Percentiles rank a stretch among this genome's conserved stretches.
Conservation (phyloP, 495 filamentous ascomycete species). For the Talaromyces ruber region DNA sequence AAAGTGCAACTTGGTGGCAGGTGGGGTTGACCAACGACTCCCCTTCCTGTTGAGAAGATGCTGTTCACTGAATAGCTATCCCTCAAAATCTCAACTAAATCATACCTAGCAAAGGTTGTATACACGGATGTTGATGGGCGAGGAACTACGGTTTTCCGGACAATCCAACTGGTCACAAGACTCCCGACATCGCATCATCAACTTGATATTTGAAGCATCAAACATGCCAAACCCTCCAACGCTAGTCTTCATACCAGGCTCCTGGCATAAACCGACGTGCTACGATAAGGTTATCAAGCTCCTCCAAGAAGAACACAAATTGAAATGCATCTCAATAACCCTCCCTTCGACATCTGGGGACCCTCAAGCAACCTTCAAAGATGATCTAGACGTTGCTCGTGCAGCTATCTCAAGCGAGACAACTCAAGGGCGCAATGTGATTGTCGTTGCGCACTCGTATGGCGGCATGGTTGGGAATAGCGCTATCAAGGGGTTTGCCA, state of each 20-base stretch:
- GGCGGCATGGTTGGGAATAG: conserved; percentile 40
- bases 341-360: conserved; percentile 30
- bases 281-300: conserved; percentile 28
- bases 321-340: conserved; percentile 18
- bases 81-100: too few relatives aligned
- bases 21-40: neutral
- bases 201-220: too few relatives aligned
- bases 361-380: conserved; percentile 27
- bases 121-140: too few relatives aligned
- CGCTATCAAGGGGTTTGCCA: conserved; percentile 35
- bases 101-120: too few relatives aligned
- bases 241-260: conserved; percentile 39
- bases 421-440: conserved; percentile 25
- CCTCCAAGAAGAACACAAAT: conserved; percentile 19
- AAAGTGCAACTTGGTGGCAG: neutral
- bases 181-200: too few relatives aligned
- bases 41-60: neutral
- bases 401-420: conserved; percentile 26
- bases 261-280: conserved; percentile 35
- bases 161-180: too few relatives aligned
- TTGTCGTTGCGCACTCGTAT: conserved; percentile 45
- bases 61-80: neutral
- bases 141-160: too few relatives aligned
- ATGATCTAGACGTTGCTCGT: conserved; percentile 24
- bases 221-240: conserved; percentile 16